A percentile compares a stretch with the other conserved stretches of the same genome.
Evolutionary conservation across 805 yeast species (phyloP).

Genomic region (Candida broadrunensis): DNA sequence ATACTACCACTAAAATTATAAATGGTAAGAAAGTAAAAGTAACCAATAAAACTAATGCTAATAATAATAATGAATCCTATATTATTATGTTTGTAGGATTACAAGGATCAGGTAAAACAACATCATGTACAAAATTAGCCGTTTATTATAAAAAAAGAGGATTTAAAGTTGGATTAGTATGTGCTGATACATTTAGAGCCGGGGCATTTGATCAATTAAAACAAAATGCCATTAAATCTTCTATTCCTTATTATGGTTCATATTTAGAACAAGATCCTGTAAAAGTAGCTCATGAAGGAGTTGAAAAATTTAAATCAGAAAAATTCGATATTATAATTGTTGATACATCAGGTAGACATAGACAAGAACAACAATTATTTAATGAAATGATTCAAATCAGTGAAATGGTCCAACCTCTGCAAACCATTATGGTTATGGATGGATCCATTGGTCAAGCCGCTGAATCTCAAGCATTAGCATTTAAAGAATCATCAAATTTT

Average conservation of each 20-base stretch:
- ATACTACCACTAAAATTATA: conserved; percentile 12
- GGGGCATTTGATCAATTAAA: conserved; percentile 99
- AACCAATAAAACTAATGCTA: conserved; percentile 9
- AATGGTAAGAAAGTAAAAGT: conserved; percentile 26
- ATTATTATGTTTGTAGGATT: conserved; percentile 97
- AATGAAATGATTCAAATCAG: conserved; percentile 94
- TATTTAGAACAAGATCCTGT: conserved; percentile 96
- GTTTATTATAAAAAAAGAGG: conserved; percentile 92
- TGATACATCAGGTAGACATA: conserved; percentile 97
- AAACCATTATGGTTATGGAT: conserved; percentile 95
- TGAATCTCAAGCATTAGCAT: conserved; percentile 89
- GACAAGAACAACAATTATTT: conserved; percentile 88
- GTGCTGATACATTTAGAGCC: conserved; percentile 99
- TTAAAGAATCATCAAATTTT: conserved; percentile 87
- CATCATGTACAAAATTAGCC: conserved; percentile 95
- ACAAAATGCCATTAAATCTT: conserved; percentile 94
- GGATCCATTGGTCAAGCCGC: conserved; percentile 99
- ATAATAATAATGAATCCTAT: conserved; percentile 26
- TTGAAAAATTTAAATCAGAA: conserved; percentile 83
- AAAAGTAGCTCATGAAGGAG: conserved; percentile 87
- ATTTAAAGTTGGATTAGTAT: conserved; percentile 90
- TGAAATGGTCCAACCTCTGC: conserved; percentile 85
- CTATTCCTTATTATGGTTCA: conserved; percentile 91
- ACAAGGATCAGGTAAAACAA: conserved; percentile 99
- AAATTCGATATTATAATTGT: conserved; percentile 91